Evolutionary conservation across 441 rosid species (phyloP), one percentile per base, ranked within the genome.

Genomic region (Croton setiger): DNA sequence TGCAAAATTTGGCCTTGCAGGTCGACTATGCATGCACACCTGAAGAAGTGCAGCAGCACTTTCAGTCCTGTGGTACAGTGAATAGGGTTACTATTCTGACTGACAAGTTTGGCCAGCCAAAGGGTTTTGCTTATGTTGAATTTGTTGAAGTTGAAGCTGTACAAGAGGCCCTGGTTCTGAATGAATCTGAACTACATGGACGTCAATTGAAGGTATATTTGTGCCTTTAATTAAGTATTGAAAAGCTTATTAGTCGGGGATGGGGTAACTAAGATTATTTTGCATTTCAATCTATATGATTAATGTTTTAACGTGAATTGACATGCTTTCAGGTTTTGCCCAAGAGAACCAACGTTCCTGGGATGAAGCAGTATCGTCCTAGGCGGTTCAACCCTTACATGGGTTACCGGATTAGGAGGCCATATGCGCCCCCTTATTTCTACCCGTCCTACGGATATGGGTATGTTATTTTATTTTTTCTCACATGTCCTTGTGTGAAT

Each of bases 1-100:
- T 4, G 3, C 36, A 33, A 60, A 60, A 23, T 47, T 45, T 37
- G 45, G 21, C 53, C 41, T 4, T 79, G 79, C 76, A 92, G 96
- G 98, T 90, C 74, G 96, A 92, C 68, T 92, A 90, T 79, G 89
- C 90, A 2, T 93, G 97, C 80, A 90, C 98, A 5, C 97, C 98
- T 27, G 98, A 93, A 83, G 98, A 93, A 81, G 98, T 93, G 69
- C 97, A 90, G 79, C 97, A 88, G 75, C 97, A 92, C 85, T 92
- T 92, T 68, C 96, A 92, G 78, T 76, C 97, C 23, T 92, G 98
- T 64, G 98, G 98, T 70, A 92, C 95, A 27, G 98, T 92, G 27
- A 91, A 92, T 70, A 75, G 98, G 53, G 98, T 92, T 63, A 90
- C 98, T 14, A 90, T 92, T 81, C 83, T 90, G 71, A 90, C 98